Percentiles rank a stretch among this genome's conserved stretches.
Conservation (phyloP, 257 asterid species). For the Solanum stenotomum region DNA sequence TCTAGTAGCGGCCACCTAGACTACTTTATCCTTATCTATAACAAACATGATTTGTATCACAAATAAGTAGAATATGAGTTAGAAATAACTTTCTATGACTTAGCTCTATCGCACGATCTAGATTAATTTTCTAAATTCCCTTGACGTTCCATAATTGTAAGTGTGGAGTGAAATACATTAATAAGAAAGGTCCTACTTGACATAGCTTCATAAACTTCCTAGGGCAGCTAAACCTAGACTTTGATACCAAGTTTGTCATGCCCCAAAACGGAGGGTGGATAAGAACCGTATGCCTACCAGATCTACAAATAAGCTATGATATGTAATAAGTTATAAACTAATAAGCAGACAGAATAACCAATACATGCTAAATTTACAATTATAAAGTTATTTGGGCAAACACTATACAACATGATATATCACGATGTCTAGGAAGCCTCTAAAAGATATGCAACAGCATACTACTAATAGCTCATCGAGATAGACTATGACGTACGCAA, state of each 20-base stretch:
- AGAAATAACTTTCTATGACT: background rate
- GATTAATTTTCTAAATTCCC: background rate
- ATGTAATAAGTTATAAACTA: background rate
- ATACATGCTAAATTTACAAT: background rate
- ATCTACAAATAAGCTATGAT: background rate
- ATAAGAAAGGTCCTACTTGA: background rate
- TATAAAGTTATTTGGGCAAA: background rate
- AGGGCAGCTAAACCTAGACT: background rate
- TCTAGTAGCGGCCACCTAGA: background rate
- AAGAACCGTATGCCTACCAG: background rate
- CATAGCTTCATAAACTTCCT: background rate
- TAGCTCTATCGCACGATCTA: background rate
- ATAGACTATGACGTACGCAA: too few relatives aligned
- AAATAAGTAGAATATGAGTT: background rate
- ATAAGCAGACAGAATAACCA: background rate
- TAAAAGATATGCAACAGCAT: too few relatives aligned
- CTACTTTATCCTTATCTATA: too few relatives aligned
- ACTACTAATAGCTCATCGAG: too few relatives aligned
- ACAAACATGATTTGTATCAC: too few relatives aligned
- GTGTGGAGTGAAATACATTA: background rate
- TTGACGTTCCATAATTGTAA: too few relatives aligned
- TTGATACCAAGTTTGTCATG: background rate
- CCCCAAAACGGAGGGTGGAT: background rate
- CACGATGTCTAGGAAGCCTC: too few relatives aligned
- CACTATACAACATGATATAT: too few relatives aligned